Evolutionary conservation across 2,329 filamentous ascomycete genomes (phyloP), one percentile per base, ranked within the genome.

Genomic region (Emmonsia crescens): DNA sequence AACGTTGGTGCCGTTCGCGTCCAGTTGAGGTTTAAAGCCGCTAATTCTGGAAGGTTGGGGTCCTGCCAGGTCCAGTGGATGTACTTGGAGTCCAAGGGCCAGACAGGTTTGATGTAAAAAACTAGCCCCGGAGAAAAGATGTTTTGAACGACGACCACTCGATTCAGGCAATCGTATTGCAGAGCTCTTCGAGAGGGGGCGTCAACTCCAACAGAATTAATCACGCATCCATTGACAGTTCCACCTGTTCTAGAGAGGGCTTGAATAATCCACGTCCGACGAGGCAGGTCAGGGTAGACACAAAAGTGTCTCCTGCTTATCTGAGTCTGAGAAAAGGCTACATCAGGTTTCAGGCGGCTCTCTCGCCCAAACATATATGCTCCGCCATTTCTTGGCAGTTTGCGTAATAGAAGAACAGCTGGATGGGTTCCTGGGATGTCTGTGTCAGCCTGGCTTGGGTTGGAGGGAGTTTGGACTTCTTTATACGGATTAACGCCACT

Each of bases 291-390:
- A 21, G 36, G n/a, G 38, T 58, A 58, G 38, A 58, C 55, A 58
- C 33, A 58, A 14, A 58, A 58, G 24, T 58, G 55, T 44, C 55
- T 38, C 38, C 36, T 24, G 19, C 33, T 58, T 29, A 58, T 36
- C n/a, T 24, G 9, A 29, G 9, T 6, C 5, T 46, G 36, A 44
- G 6, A 10, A 46, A 58, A 24, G 1, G 19, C 56, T 29, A 58
- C 56, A 38, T 58, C 36, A 16, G 56, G n/a, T 31, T 58, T 46
- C 56, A 42, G 10, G 21, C 3, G 56, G 21, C 36, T 58, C 14
- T 58, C 36, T 40, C 56, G n/a, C 16, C 38, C 56, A 46, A 58
- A 58, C 0, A 58, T 58, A 46, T 58, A 58, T 58, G 56, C 56
- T 58, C 38, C n/a, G 56, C 56, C 38, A 46, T 58, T 58, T 31